Percentiles rank a stretch among this genome's conserved stretches.
These are phyloP conservation scores for Verticillium albo-atrum DNA, from an alignment of 2,329 filamentous ascomycete genomes.

Conservation along the genomic window DNA sequence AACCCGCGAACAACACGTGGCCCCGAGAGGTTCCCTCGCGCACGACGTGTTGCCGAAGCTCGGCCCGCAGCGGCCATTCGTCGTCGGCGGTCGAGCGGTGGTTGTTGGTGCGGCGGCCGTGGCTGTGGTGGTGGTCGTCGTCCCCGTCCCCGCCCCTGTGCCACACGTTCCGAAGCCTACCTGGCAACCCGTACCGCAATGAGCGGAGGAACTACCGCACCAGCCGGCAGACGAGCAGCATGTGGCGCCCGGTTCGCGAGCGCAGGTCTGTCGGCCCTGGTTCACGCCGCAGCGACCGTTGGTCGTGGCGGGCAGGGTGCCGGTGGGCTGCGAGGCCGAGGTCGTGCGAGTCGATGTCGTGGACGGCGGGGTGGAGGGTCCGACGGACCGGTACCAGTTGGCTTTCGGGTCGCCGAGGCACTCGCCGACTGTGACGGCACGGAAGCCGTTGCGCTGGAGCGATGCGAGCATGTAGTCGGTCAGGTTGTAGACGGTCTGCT, in stretches of 20 bases:
- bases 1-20: constrained; percentile 21
- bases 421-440: constrained; percentile 44
- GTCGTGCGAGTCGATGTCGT: constrained; percentile 12
- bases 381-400: constrained; percentile 48
- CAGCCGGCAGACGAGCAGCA: constrained; percentile 26
- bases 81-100: constrained; percentile 8
- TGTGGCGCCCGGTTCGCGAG: constrained; percentile 9
- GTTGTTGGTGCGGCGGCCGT: constrained; percentile 3
- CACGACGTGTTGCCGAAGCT: constrained; percentile 17
- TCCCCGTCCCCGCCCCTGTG: not conserved
- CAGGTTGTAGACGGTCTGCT: constrained; percentile 32
- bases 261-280: constrained; percentile 18
- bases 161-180: constrained; percentile 21
- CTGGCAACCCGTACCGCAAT: constrained; percentile 35
- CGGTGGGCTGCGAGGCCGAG: constrained; percentile 2
- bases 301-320: constrained; percentile 7
- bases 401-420: constrained; percentile 48
- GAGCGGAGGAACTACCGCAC: constrained; percentile 33
- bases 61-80: constrained; percentile 22
- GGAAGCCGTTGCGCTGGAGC: constrained; percentile 31
- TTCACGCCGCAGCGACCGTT: constrained; percentile 22
- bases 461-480: constrained; percentile 30
- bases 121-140: constrained; percentile 4
- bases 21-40: constrained; percentile 9
- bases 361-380: constrained; percentile 13